A percentile compares a stretch with the other conserved stretches of the same genome.
These are phyloP conservation scores for Eucalyptus coolabah DNA, from an alignment of 345 rosid species.

Conservation along the genomic window DNA sequence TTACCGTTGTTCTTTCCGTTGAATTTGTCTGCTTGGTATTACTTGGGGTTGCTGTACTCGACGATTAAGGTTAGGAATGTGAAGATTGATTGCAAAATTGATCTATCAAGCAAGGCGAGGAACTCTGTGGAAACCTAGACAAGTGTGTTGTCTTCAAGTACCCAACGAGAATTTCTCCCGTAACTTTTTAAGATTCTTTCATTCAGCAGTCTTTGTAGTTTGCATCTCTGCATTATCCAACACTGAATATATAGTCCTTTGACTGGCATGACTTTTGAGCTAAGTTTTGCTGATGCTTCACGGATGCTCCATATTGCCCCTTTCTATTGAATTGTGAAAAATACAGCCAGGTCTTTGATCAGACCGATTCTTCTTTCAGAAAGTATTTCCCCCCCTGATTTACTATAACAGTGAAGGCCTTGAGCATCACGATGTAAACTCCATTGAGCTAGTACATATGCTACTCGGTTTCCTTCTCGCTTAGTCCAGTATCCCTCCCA, in stretches of 20 bases:
- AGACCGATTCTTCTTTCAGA: neutral
- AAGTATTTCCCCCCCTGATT: rapidly evolving
- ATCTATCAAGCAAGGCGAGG: neutral
- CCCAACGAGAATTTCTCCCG: neutral
- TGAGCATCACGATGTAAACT: neutral
- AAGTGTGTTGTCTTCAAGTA: neutral
- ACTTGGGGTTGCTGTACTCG: neutral
- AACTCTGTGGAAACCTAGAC: neutral
- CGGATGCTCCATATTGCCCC: neutral
- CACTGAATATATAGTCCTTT: neutral
- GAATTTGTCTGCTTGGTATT: neutral
- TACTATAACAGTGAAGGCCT: neutral
- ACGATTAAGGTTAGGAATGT: neutral
- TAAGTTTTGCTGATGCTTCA: neutral
- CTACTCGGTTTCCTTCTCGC: neutral
- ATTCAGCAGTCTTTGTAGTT: neutral
- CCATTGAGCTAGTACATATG: neutral
- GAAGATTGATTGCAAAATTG: neutral
- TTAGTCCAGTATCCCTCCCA: neutral
- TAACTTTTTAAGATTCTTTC: neutral
- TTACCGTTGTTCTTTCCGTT: neutral
- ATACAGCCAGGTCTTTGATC: neutral
- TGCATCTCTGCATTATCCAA: neutral
- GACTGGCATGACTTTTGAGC: neutral
- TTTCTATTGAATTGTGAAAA: neutral